Conservation (phyloP, 2,329 filamentous ascomycete species). For the Cladophialophora psammophila region DNA sequence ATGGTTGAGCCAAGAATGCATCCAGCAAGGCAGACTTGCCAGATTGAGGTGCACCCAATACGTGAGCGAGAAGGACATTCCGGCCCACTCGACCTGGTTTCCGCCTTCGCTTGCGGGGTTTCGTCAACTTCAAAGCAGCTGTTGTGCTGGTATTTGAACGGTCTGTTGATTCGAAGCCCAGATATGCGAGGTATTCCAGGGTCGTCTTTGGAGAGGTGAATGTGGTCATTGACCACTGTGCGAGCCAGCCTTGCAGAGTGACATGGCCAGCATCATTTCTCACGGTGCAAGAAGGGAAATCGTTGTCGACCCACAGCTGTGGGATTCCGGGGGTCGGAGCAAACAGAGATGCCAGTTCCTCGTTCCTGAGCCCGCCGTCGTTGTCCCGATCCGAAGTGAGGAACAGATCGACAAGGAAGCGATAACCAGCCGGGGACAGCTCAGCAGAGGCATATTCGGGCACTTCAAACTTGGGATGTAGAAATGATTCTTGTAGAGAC, state of each 20-base stretch:
- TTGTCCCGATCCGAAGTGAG: constrained; percentile 96
- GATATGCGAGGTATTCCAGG: constrained; percentile 91
- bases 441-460: constrained; percentile 92
- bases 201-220: constrained; percentile 96
- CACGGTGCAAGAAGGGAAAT: constrained; percentile 91
- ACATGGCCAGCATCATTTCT: constrained; percentile 95
- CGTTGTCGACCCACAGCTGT: constrained; percentile 82
- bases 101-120: constrained; percentile 83
- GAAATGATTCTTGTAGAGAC: constrained; percentile 86
- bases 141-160: constrained; percentile 76
- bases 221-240: constrained; percentile 99
- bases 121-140: constrained; percentile 88
- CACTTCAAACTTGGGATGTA: constrained; percentile 93
- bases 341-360: constrained; percentile 85
- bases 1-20: constrained; percentile 87
- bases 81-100: constrained; percentile 86
- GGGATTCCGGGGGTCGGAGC: constrained; percentile 91
- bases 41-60: constrained; percentile 82
- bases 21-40: constrained; percentile 93
- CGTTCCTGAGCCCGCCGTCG: constrained; percentile 87
- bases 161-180: constrained; percentile 86
- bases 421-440: constrained; percentile 90
- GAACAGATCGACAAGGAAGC: constrained; percentile 97
- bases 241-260: constrained; percentile 95
- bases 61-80: constrained; percentile 92